Conservation (phyloP, 179 eudicot species). For the Beta corolliflora region DNA sequence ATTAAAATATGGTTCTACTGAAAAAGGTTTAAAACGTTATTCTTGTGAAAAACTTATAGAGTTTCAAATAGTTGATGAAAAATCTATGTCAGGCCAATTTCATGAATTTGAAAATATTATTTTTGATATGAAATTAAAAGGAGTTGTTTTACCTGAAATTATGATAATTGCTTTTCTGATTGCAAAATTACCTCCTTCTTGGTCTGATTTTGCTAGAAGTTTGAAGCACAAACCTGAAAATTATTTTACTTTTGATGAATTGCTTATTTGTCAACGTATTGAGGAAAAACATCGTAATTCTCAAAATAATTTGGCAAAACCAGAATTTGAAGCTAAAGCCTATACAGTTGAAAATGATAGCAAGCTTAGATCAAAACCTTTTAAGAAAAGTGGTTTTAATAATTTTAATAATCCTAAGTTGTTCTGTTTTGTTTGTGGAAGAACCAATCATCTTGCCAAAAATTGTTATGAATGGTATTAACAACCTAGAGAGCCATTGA, state of each 20-base stretch:
- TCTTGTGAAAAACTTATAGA: not conserved
- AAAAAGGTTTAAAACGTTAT: not conserved
- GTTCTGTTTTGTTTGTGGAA: not conserved
- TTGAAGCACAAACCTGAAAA: not conserved
- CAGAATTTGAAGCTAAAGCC: not conserved
- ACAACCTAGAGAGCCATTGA: not conserved
- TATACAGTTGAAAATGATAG: not conserved
- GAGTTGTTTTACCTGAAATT: not conserved
- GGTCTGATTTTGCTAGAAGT: not conserved
- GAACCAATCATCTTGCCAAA: not conserved
- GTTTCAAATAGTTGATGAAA: not conserved
- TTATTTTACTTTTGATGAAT: not conserved
- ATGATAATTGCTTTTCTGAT: not conserved
- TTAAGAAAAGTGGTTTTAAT: not conserved
- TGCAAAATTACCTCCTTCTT: not conserved
- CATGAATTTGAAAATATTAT: not conserved
- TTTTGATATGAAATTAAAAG: not conserved
- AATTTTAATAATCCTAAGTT: not conserved
- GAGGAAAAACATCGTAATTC: not conserved
- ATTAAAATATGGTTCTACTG: not conserved
- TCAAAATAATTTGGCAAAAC: not conserved
- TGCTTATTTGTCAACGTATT: not conserved
- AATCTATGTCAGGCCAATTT: not conserved
- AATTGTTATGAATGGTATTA: not conserved
- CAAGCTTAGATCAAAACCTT: not conserved